Percentiles rank a stretch among this genome's conserved stretches.
These are phyloP conservation scores for Brassica incana DNA, from an alignment of 345 rosid species.

Conservation along the genomic window DNA sequence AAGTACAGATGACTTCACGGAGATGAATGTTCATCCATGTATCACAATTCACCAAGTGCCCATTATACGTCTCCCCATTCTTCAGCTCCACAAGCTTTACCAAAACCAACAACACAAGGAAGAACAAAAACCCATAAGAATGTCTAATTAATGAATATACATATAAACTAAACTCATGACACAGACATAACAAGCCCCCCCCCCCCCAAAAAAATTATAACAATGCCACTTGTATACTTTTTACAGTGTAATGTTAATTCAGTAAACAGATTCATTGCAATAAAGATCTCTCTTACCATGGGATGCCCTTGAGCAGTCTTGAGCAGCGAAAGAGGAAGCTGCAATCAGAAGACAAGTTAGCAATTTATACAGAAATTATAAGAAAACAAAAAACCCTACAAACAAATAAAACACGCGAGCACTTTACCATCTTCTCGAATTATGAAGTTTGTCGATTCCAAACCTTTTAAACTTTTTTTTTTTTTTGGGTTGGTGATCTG, in stretches of 20 bases:
- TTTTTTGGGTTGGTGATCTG: no score
- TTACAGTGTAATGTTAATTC: not conserved
- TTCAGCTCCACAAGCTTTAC: constrained; percentile 87
- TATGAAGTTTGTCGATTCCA: not conserved
- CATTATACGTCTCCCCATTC: constrained; percentile 98
- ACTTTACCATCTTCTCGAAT: constrained; percentile 7
- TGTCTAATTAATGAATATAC: not conserved
- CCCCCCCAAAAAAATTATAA: not conserved
- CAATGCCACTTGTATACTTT: not conserved
- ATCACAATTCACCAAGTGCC: constrained; percentile 94
- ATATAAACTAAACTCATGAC: not conserved
- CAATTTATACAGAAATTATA: not conserved
- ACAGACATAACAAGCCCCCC: not conserved
- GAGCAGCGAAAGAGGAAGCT: constrained; percentile 39
- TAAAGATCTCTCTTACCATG: constrained; percentile 20
- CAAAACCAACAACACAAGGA: constrained; percentile 1
- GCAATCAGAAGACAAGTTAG: not conserved
- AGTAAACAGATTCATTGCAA: constrained; percentile 13
- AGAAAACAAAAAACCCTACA: not conserved
- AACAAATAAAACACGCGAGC: not conserved
- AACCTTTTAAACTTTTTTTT: no score
- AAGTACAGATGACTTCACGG: constrained; percentile 97
- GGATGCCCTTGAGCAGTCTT: constrained; percentile 44
- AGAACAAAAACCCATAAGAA: not conserved
- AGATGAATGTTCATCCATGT: constrained; percentile 99